Conservation (phyloP, 2,329 filamentous ascomycete species). For the Talaromyces albobiverticillius region DNA sequence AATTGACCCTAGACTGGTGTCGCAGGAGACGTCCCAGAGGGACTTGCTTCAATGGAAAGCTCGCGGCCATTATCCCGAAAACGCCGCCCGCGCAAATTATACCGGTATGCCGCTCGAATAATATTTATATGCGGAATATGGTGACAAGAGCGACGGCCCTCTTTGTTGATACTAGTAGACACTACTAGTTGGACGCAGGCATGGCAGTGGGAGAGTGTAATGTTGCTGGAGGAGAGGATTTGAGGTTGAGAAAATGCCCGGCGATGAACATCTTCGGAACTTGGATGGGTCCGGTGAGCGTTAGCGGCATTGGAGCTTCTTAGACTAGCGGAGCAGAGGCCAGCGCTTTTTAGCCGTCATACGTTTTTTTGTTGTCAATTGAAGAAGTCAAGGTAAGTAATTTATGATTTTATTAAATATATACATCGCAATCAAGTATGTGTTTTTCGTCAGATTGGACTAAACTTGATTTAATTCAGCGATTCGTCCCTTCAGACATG, state of each 20-base stretch:
- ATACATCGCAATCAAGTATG: not conserved
- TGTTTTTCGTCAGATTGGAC: not conserved
- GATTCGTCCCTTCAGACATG: not conserved
- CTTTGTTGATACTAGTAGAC: not conserved
- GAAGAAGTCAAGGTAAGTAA: not conserved
- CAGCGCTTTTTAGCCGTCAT: not conserved
- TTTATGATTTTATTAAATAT: not conserved
- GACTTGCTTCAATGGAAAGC: conserved; percentile 30
- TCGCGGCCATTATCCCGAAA: conserved; percentile 31
- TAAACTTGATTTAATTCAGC: not conserved
- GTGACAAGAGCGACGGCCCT: not conserved
- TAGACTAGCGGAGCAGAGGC: no score
- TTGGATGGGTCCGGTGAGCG: conserved; percentile 24
- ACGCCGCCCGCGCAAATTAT: not conserved
- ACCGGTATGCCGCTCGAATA: not conserved
- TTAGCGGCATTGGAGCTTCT: conserved; percentile 33
- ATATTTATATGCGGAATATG: not conserved
- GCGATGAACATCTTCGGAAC: conserved; percentile 13
- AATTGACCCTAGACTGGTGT: conserved; percentile 29
- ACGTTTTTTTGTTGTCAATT: not conserved
- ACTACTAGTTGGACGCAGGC: not conserved
- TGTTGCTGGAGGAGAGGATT: conserved; percentile 4
- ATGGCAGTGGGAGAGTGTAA: not conserved
- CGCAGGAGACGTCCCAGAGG: conserved; percentile 34
- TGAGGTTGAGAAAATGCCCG: conserved; percentile 19